Conservation (phyloP, 2,329 filamentous ascomycete species). For the Diaporthe sp. region DNA sequence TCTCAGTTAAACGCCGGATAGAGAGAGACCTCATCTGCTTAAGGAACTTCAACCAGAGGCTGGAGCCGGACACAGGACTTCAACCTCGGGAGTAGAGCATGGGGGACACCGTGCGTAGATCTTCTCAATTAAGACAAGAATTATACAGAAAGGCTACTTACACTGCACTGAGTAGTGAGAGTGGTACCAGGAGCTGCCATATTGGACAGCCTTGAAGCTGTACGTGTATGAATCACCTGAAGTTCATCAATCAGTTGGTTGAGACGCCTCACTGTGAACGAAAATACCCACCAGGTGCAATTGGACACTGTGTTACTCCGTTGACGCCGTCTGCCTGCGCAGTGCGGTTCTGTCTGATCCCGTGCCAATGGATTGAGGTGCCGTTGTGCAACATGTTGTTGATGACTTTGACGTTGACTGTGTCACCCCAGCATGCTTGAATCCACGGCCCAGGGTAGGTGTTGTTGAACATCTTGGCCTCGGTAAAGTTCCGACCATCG, state of each 20-base stretch:
- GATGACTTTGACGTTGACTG: constrained; percentile 71
- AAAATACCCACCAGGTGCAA: constrained; percentile 59
- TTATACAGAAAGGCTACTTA: not conserved
- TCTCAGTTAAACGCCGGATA: not conserved
- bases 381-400: constrained; percentile 69
- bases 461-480: constrained; percentile 58
- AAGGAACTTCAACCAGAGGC: not conserved
- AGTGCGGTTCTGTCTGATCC: constrained; percentile 73
- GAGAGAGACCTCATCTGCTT: not conserved
- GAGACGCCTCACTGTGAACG: not conserved
- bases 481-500: constrained; percentile 27
- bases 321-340: constrained; percentile 75
- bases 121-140: not conserved
- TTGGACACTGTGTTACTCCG: constrained; percentile 70
- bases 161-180: constrained; percentile 67
- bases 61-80: not conserved
- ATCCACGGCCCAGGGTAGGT: constrained; percentile 72
- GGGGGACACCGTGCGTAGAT: no score
- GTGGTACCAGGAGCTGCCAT: constrained; percentile 49
- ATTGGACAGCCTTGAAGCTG: constrained; percentile 66
- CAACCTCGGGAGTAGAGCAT: not conserved
- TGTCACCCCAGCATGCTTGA: constrained; percentile 72
- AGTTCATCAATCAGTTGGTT: not conserved
- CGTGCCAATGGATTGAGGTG: constrained; percentile 77
- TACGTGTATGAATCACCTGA: constrained; percentile 67